Conservation (phyloP, 73 alveolate genomes). For the Tetrahymena malaccensis region DNA sequence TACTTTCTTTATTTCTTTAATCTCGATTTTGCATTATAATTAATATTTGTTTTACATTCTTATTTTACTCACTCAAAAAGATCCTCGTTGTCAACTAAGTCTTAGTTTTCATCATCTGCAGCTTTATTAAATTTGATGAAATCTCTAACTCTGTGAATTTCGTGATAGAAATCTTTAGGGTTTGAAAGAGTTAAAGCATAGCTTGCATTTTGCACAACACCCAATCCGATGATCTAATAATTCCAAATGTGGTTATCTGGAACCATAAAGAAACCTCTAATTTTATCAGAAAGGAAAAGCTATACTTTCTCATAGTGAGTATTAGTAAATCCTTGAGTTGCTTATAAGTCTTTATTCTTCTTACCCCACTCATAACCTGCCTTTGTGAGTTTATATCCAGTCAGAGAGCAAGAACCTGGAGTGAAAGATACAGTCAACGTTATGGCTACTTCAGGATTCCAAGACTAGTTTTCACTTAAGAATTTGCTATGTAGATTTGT, state of each 20-base stretch:
- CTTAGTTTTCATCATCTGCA: constrained; percentile 51
- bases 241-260: constrained; percentile 99
- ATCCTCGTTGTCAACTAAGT: constrained; percentile 66
- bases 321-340: constrained; percentile 84
- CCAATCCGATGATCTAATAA: constrained; percentile 98
- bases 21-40: not conserved
- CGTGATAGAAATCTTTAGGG: constrained; percentile 92
- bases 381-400: constrained; percentile 92
- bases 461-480: constrained; percentile 77
- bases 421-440: constrained; percentile 92
- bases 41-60: not conserved
- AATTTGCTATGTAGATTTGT: constrained; percentile 84
- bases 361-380: constrained; percentile 90
- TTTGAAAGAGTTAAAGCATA: constrained; percentile 79
- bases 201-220: constrained; percentile 87
- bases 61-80: constrained; percentile 17
- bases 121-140: constrained; percentile 80
- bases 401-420: constrained; percentile 97
- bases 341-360: constrained; percentile 39
- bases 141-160: constrained; percentile 87
- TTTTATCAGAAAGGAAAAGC: constrained; percentile 94
- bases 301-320: constrained; percentile 88
- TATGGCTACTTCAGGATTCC: constrained; percentile 93
- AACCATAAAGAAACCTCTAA: constrained; percentile 95
- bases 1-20: not conserved